Percentiles rank a stretch among this genome's conserved stretches.
These are phyloP conservation scores for Phlebopus sp. DNA, from an alignment of 1,284 basidiomycete species.

Conservation along the genomic window DNA sequence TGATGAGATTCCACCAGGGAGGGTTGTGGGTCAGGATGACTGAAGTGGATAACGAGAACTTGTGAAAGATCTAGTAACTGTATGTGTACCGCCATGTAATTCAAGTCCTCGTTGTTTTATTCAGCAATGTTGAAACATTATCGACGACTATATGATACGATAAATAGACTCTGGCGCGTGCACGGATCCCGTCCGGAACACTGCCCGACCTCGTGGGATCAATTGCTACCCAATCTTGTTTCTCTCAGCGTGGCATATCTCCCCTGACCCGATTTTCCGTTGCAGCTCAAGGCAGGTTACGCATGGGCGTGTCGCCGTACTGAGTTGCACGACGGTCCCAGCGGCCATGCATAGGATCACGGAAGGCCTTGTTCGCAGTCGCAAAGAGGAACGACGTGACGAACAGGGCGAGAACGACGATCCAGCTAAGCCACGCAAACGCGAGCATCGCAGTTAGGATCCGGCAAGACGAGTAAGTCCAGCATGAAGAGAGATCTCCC, in stretches of 20 bases:
- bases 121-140: not conserved
- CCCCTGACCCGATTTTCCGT: constrained; percentile 1
- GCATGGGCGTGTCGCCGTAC: constrained; percentile 32
- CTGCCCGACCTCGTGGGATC: not conserved
- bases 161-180: constrained; percentile 20
- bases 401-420: constrained; percentile 51
- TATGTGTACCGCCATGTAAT: too few species aligned
- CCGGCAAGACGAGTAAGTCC: constrained; percentile 54
- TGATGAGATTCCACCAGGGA: constrained; percentile 15
- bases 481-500: constrained; percentile 62
- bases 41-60: constrained; percentile 14
- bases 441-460: constrained; percentile 65
- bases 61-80: too few species aligned
- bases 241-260: not conserved
- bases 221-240: not conserved
- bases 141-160: constrained; percentile 20
- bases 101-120: too few species aligned
- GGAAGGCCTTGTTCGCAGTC: constrained; percentile 54
- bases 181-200: constrained; percentile 11
- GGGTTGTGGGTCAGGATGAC: constrained; percentile 29
- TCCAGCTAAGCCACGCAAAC: constrained; percentile 70
- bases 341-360: constrained; percentile 61
- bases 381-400: constrained; percentile 52
- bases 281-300: constrained; percentile 21
- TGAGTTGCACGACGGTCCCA: constrained; percentile 47